Conservation (phyloP, 768 basidiomycete genomes). For the Kwoniella europaea region DNA sequence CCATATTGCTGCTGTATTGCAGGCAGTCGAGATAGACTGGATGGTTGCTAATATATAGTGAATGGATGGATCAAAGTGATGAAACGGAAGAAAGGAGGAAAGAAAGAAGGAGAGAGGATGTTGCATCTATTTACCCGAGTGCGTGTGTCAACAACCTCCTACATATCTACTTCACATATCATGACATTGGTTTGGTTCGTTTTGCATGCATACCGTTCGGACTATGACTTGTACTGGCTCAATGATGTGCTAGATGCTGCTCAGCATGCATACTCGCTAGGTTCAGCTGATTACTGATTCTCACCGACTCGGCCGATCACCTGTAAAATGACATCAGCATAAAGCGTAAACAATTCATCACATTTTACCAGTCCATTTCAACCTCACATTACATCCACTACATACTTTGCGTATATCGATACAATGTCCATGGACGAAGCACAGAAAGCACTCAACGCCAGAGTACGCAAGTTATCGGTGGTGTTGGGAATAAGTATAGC, state of each 20-base stretch:
- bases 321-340: too few species aligned
- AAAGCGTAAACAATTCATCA: not conserved
- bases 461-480: constrained; percentile 29
- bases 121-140: too few species aligned
- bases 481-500: constrained; percentile 63
- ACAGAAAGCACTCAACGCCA: constrained; percentile 10
- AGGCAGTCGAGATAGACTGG: not conserved
- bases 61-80: constrained; percentile 4
- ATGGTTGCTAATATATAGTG: constrained; percentile 6
- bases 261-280: too few species aligned
- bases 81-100: not conserved
- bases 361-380: not conserved
- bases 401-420: not conserved
- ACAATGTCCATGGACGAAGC: not conserved
- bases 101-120: not conserved
- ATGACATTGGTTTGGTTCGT: not conserved
- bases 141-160: too few species aligned
- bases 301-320: too few species aligned
- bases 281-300: too few species aligned
- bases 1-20: constrained; percentile 39
- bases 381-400: too few species aligned
- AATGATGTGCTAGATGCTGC: too few species aligned
- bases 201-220: too few species aligned
- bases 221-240: too few species aligned
- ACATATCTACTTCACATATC: not conserved